A percentile compares a stretch with the other conserved stretches of the same genome.
Evolutionary conservation across 2,329 filamentous ascomycete genomes (phyloP).

Genomic region (Phoma sp.): DNA sequence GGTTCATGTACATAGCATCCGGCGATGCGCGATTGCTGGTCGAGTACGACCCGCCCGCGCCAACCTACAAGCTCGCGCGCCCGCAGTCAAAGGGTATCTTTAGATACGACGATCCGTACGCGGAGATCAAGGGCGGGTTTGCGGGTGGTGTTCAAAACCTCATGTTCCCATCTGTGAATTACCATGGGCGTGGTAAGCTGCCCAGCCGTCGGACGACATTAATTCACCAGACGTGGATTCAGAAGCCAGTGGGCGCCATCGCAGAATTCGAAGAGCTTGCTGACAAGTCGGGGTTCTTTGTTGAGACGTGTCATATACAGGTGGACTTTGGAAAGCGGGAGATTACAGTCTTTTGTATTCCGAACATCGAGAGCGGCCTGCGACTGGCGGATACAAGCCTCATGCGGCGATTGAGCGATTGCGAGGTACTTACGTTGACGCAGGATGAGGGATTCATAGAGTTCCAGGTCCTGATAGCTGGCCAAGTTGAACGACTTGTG

Average conservation of each 20-base stretch:
- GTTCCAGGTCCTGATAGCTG: neutral
- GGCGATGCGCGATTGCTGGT: neutral
- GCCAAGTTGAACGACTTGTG: neutral
- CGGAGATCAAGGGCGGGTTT: neutral
- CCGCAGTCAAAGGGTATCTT: neutral
- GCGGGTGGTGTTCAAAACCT: neutral
- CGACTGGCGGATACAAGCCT: too few species aligned
- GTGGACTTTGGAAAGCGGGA: neutral
- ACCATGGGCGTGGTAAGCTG: neutral
- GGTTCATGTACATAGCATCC: neutral
- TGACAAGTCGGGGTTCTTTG: too few species aligned
- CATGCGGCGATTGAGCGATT: too few species aligned
- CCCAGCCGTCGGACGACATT: neutral
- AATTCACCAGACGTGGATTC: neutral
- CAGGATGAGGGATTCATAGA: too few species aligned
- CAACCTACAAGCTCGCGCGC: neutral
- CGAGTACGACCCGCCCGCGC: neutral
- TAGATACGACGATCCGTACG: neutral
- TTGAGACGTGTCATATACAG: neutral
- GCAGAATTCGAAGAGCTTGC: neutral
- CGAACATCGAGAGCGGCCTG: neutral
- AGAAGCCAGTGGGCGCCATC: too few species aligned
- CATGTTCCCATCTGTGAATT: neutral
- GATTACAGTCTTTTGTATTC: neutral
- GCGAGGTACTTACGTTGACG: neutral